Percentiles rank a stretch among this genome's conserved stretches.
phyloP scores from a whole-genome alignment of 371 early-diverging fungal species.

The Mycotypha africana region DNA sequence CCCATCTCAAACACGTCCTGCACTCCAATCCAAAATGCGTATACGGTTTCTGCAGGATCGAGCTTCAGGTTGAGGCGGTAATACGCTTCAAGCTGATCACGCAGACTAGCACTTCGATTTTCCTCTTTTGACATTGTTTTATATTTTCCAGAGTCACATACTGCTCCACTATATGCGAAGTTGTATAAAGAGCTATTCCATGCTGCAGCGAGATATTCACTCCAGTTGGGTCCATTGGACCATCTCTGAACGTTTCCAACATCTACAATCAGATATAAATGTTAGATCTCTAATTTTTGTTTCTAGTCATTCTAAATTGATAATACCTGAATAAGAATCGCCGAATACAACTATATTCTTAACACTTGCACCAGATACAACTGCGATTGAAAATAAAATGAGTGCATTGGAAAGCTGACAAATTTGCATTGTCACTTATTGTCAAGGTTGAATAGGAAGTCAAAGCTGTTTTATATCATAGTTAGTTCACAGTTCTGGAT shows the following conservation, averaged over 20 bases:
- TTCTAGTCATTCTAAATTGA: not conserved
- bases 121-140: slow-evolving; percentile 14
- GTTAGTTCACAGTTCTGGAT: too few species aligned
- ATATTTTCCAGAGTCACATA: slow-evolving; percentile 32
- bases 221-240: slow-evolving; percentile 43
- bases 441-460: too few species aligned
- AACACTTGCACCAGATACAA: slow-evolving; percentile 7
- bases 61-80: slow-evolving; percentile 24
- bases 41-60: slow-evolving; percentile 36
- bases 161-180: slow-evolving; percentile 40
- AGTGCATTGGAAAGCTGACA: too few species aligned
- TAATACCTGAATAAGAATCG: slow-evolving; percentile 44
- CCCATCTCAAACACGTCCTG: slow-evolving; percentile 22
- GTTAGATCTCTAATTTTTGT: too few species aligned
- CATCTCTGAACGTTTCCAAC: slow-evolving; percentile 30
- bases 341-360: slow-evolving; percentile 42
- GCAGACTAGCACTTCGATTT: slow-evolving; percentile 28
- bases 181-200: slow-evolving; percentile 39
- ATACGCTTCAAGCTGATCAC: slow-evolving; percentile 39
- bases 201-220: slow-evolving; percentile 34
- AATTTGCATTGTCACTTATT: too few species aligned
- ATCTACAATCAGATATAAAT: slow-evolving; percentile 23
- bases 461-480: too few species aligned
- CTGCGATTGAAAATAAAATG: too few species aligned
- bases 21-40: slow-evolving; percentile 42